Base-by-base conservation (phyloP, 176 grass and related monocot genomes). In the Puya raimondii region DNA sequence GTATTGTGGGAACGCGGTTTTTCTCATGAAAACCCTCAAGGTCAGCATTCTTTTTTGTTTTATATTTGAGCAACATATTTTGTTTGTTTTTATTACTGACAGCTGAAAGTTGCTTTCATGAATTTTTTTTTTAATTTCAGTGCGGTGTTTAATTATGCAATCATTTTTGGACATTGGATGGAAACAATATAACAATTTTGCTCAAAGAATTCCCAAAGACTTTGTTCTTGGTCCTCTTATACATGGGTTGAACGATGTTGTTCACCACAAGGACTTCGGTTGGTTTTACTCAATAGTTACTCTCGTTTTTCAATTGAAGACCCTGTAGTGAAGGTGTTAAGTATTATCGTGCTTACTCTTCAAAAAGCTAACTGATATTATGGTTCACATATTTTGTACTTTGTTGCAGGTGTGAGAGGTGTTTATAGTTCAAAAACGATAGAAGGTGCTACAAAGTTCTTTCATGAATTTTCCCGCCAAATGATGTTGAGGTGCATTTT, bases 251-350 rank as follows among this genome's bases (percentile, higher is more conserved):
- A 96, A 91, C 16, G 92, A 96, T 87, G 88, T 96, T 58, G 79
- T 84, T 70, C 92, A 96, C 76, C 92, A 96, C 78, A 91, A 89
- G 48, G 92, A 96, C 79, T 96, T 96, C 48, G 92, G 92, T 96
- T 66, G 86, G 92, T 96, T 71, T 80, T 76, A 65, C 73, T 58
- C 20, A 50, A 21, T 76, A 15, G 23, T 42, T 66, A 26, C 64
- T 66, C 11, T 33, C 3, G 8, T 66, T 66, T 42, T 15, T 18
- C 57, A 47, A 22, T 15, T 29, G 7, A 71, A 27, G 23, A 27
- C 63, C 20, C 54, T 10, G 33, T 42, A 42, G 33, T 42, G 33
- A 42, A 42, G 33, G 33, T 42, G 33, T 8, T 42, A 42, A 42
- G 33, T 42, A 42, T 42, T 42, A 42, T 42, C 33, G 5, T 7